phyloP scores from a whole-genome alignment of 2,329 filamentous ascomycete genomes.

The Penicillium corylophilum region DNA sequence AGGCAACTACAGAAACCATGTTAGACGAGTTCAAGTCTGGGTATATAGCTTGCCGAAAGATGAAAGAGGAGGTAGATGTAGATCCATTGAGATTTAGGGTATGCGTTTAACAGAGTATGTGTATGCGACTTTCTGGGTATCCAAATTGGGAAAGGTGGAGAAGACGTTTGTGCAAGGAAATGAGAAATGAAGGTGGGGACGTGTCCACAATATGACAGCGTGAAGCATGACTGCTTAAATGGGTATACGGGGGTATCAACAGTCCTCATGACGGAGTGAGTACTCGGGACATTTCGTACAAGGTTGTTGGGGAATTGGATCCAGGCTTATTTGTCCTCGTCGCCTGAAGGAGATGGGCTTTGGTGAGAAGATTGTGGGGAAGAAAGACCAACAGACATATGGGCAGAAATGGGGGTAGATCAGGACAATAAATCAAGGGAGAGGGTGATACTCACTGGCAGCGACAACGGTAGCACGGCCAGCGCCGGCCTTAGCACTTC shows the following conservation, averaged over 20 bases:
- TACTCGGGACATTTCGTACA: background rate
- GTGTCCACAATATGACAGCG: background rate
- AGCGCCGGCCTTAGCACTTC: constrained; percentile 38
- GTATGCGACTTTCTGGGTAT: background rate
- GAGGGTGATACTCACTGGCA: constrained; percentile 39
- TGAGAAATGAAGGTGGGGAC: background rate
- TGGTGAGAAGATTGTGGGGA: constrained; percentile 7
- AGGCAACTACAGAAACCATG: constrained; percentile 30
- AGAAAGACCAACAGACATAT: constrained; percentile 2
- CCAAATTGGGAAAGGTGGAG: background rate
- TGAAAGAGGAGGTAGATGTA: background rate
- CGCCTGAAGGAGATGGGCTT: constrained; percentile 6
- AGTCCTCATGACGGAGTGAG: background rate
- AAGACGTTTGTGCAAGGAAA: background rate
- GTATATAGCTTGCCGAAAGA: background rate
- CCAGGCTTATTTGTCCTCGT: constrained; percentile 9
- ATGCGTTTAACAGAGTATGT: background rate
- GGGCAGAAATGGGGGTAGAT: constrained; percentile 7
- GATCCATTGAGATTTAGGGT: background rate
- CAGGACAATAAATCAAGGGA: constrained; percentile 6
- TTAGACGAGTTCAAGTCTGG: constrained; percentile 1
- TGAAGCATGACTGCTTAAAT: background rate
- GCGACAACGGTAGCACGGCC: constrained; percentile 37
- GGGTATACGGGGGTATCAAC: constrained; percentile 17
- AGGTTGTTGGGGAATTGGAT: background rate